These are phyloP conservation scores for Akanthomyces muscarius DNA, from an alignment of 2,329 filamentous ascomycete genomes.

Conservation along the genomic window DNA sequence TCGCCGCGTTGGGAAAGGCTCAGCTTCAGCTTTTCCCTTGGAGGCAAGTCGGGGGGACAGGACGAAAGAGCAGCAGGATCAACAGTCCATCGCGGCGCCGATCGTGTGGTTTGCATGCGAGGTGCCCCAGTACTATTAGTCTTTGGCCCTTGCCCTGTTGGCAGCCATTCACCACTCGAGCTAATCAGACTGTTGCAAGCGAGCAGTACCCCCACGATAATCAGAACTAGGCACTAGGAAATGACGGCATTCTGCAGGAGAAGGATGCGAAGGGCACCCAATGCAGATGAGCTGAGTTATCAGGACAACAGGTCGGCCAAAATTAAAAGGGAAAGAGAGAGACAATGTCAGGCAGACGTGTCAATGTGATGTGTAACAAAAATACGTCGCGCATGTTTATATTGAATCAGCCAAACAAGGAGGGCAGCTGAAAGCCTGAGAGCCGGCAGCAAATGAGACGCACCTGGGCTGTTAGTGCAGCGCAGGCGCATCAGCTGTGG, in stretches of 20 bases:
- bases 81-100: slow-evolving; percentile 2
- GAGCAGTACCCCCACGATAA: not conserved
- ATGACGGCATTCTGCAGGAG: slow-evolving; percentile 10
- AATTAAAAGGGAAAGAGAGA: not conserved
- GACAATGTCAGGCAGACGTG: not conserved
- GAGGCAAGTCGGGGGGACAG: not conserved
- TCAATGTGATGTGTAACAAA: slow-evolving; percentile 13
- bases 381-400: not conserved
- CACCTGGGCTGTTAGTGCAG: not conserved
- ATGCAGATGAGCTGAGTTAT: not conserved
- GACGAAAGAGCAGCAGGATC: not conserved
- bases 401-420: not conserved
- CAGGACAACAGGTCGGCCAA: not conserved
- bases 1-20: not conserved
- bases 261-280: not conserved
- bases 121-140: not conserved
- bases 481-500: slow-evolving; percentile 1
- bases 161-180: not conserved
- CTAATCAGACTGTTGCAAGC: not conserved
- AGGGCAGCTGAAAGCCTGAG: slow-evolving; percentile 1
- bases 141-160: not conserved
- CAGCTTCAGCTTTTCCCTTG: not conserved
- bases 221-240: not conserved
- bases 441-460: not conserved
- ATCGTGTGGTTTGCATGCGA: slow-evolving; percentile 8